These are phyloP conservation scores for Naganishia liquefaciens DNA, from an alignment of 1,284 basidiomycete species.

Conservation along the genomic window DNA sequence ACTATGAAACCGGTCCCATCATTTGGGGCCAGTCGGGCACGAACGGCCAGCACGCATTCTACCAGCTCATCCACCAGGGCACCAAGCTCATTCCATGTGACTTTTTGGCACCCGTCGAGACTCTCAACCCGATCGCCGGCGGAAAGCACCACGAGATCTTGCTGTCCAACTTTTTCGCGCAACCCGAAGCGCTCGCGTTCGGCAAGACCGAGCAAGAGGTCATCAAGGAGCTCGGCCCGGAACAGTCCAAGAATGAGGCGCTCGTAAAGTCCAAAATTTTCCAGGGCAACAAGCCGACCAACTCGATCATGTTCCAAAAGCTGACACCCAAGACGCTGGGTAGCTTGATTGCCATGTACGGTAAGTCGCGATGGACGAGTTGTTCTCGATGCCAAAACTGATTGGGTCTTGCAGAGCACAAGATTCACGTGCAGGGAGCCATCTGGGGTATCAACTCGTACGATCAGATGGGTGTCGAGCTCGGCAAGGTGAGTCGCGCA, in stretches of 20 bases:
- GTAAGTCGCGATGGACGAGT: slow-evolving; percentile 12
- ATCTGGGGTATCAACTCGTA: slow-evolving; percentile 99
- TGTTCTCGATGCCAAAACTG: not conserved
- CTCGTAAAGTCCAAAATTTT: slow-evolving; percentile 97
- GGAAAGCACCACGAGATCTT: slow-evolving; percentile 96
- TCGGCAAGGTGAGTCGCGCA: slow-evolving; percentile 70
- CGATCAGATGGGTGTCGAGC: slow-evolving; percentile 76
- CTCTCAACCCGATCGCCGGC: slow-evolving; percentile 83
- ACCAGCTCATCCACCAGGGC: slow-evolving; percentile 95
- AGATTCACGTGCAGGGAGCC: slow-evolving; percentile 96
- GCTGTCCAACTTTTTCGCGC: slow-evolving; percentile 96
- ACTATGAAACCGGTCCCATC: slow-evolving; percentile 98
- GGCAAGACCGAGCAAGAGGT: slow-evolving; percentile 94
- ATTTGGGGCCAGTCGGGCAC: slow-evolving; percentile 98
- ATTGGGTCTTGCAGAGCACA: slow-evolving; percentile 71
- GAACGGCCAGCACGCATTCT: slow-evolving; percentile 99
- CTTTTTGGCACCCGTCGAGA: slow-evolving; percentile 91
- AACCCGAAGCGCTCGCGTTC: slow-evolving; percentile 94
- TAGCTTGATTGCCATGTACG: slow-evolving; percentile 52
- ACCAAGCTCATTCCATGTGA: slow-evolving; percentile 90
- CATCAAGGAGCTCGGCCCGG: slow-evolving; percentile 71
- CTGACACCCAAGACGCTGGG: slow-evolving; percentile 88
- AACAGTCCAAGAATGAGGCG: slow-evolving; percentile 71
- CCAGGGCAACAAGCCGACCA: slow-evolving; percentile 95
- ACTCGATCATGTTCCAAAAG: slow-evolving; percentile 91